Conservation (phyloP, 805 yeast genomes). For the Candida succiphila region DNA sequence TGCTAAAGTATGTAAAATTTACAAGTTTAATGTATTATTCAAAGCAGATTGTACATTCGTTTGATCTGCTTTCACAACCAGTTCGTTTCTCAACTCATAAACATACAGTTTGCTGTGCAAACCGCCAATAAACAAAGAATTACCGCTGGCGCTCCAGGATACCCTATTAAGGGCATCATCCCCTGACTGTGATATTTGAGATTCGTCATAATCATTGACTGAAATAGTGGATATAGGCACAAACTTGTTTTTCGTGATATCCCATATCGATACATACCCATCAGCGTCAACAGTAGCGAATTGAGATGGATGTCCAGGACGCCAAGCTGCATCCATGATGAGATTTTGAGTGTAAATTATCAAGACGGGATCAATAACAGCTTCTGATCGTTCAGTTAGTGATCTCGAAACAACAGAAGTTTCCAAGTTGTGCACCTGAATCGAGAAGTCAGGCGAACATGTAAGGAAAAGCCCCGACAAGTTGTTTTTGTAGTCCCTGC, state of each 20-base stretch:
- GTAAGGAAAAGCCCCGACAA: conserved; percentile 10
- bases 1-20: neutral
- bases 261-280: conserved; percentile 28
- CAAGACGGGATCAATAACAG: conserved; percentile 2
- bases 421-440: conserved; percentile 11
- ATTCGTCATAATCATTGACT: conserved; percentile 16
- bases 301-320: conserved; percentile 20
- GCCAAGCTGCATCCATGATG: conserved; percentile 26
- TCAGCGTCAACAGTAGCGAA: conserved; percentile 24
- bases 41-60: no score
- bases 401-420: neutral
- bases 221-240: conserved; percentile 15
- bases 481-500: neutral
- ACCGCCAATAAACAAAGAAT: conserved; percentile 12
- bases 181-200: neutral
- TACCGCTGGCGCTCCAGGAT: conserved; percentile 3
- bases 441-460: conserved; percentile 26
- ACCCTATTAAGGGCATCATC: conserved; percentile 2
- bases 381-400: neutral
- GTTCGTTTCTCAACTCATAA: neutral
- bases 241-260: conserved; percentile 17
- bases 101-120: conserved; percentile 11
- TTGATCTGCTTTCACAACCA: neutral
- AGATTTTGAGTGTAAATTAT: conserved; percentile 16
- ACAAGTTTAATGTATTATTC: neutral